Conservation (phyloP, 2,329 filamentous ascomycete genomes). For the Dactylellina leptospora region DNA sequence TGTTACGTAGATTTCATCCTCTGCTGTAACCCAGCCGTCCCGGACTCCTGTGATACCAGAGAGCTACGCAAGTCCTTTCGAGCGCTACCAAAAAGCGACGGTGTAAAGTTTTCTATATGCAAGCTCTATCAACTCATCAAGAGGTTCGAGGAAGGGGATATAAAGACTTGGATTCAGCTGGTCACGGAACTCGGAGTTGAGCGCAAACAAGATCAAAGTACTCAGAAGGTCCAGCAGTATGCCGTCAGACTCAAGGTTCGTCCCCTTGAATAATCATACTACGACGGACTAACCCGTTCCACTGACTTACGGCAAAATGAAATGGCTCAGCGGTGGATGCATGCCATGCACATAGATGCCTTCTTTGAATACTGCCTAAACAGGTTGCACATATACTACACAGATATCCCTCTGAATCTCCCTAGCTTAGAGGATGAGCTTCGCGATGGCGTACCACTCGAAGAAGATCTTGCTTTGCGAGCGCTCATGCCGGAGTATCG, state of each 20-base stretch:
- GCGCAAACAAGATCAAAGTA: constrained; percentile 82
- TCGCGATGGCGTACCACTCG: constrained; percentile 81
- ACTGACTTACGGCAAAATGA: no score
- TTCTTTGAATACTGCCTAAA: constrained; percentile 90
- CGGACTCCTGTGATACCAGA: constrained; percentile 73
- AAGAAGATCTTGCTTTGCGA: constrained; percentile 87
- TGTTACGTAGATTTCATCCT: constrained; percentile 86
- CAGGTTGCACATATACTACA: constrained; percentile 81
- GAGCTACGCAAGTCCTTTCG: constrained; percentile 79
- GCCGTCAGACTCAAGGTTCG: constrained; percentile 85
- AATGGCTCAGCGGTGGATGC: constrained; percentile 85
- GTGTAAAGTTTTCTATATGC: constrained; percentile 83
- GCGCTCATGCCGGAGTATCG: constrained; percentile 81
- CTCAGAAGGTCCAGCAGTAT: constrained; percentile 94
- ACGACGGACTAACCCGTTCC: no score
- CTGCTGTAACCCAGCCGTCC: constrained; percentile 86
- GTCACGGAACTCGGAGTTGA: constrained; percentile 89
- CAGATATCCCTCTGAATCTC: constrained; percentile 69
- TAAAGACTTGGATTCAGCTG: constrained; percentile 92
- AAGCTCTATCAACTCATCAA: constrained; percentile 79
- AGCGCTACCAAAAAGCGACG: constrained; percentile 83
- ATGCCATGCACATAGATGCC: constrained; percentile 91
- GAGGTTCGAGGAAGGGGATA: constrained; percentile 79
- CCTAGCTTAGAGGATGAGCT: constrained; percentile 66
- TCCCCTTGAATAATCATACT: no score